Conservation (phyloP, 108 stramenopile species). For the Nitzschia sp. region DNA sequence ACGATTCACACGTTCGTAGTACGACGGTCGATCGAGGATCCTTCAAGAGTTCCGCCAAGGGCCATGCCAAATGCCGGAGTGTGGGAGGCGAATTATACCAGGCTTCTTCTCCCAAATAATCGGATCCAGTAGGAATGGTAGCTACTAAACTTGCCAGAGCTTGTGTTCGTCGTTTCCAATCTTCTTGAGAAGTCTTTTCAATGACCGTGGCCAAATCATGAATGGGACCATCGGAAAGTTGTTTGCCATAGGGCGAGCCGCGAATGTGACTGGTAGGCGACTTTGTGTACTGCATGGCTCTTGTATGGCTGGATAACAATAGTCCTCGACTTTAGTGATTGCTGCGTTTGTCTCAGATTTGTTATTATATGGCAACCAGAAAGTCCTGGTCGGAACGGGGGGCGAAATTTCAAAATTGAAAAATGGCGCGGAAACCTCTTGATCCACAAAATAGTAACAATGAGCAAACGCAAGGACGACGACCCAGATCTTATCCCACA, state of each 20-base stretch:
- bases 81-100: slow-evolving; percentile 72
- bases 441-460: too few relatives aligned
- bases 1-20: slow-evolving; percentile 66
- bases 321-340: too few relatives aligned
- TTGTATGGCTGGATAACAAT: too few relatives aligned
- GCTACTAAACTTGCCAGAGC: slow-evolving; percentile 53
- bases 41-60: slow-evolving; percentile 57
- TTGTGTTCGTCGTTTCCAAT: slow-evolving; percentile 71
- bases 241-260: slow-evolving; percentile 26
- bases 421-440: too few relatives aligned
- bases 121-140: slow-evolving; percentile 48
- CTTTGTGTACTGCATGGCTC: neutral
- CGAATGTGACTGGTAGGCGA: slow-evolving; percentile 15
- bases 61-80: slow-evolving; percentile 61
- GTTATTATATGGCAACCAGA: too few relatives aligned
- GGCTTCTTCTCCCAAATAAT: slow-evolving; percentile 1
- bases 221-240: slow-evolving; percentile 58
- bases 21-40: slow-evolving; percentile 82
- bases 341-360: too few relatives aligned
- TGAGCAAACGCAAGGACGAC: too few relatives aligned
- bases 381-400: too few relatives aligned
- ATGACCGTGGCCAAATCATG: slow-evolving; percentile 52
- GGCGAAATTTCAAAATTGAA: too few relatives aligned
- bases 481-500: too few relatives aligned
- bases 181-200: slow-evolving; percentile 54